Conservation (phyloP, 768 basidiomycete genomes). For the Leucogyrophana mollusca region DNA sequence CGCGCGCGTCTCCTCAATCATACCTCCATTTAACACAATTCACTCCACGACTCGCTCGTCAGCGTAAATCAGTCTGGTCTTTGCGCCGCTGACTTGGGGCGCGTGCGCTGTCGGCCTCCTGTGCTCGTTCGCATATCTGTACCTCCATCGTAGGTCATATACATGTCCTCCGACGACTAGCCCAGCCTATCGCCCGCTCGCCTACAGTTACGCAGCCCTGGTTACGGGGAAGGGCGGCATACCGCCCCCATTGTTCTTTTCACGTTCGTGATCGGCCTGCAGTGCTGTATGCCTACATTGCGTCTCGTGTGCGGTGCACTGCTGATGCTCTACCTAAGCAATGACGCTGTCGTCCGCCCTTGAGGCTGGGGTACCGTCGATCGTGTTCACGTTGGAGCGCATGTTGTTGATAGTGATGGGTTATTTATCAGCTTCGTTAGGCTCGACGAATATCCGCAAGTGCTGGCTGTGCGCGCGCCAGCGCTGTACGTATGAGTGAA, state of each 20-base stretch:
- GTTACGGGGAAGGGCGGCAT: constrained; percentile 77
- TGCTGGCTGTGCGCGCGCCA: constrained; percentile 71
- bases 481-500: constrained; percentile 55
- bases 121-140: constrained; percentile 72
- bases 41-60: no score
- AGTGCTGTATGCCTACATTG: constrained; percentile 60
- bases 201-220: no score
- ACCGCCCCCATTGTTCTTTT: constrained; percentile 77
- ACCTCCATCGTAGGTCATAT: constrained; percentile 68
- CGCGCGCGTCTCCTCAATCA: constrained; percentile 6
- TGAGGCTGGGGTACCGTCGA: constrained; percentile 86
- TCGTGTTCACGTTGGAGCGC: no score
- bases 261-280: constrained; percentile 76
- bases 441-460: constrained; percentile 79
- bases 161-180: background rate
- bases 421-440: constrained; percentile 82
- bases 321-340: no score
- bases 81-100: constrained; percentile 74
- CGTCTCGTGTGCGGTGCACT: no score
- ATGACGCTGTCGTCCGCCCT: constrained; percentile 71
- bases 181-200: no score
- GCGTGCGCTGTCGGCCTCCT: constrained; percentile 74
- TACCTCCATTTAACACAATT: constrained; percentile 15
- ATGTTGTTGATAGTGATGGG: background rate
- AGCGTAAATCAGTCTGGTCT: constrained; percentile 4